These are phyloP conservation scores for Fusarium subglutinans DNA, from an alignment of 2,329 filamentous ascomycete species.

Conservation along the genomic window DNA sequence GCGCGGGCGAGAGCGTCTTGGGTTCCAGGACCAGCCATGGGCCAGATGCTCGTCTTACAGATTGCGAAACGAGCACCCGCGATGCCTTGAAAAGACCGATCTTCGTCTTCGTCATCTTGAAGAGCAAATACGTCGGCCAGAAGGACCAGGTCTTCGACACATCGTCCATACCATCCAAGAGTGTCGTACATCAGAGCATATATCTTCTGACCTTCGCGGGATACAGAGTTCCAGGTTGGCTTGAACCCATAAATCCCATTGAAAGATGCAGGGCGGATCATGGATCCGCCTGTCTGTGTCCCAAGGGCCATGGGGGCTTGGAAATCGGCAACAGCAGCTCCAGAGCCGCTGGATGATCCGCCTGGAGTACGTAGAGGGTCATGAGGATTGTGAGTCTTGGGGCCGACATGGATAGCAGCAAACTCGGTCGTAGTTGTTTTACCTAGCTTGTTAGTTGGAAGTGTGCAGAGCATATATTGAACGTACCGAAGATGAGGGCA, in stretches of 20 bases:
- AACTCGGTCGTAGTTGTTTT: conserved; percentile 69
- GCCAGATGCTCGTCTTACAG: conserved; percentile 64
- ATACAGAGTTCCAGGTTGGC: conserved; percentile 72
- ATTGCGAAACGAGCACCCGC: conserved; percentile 64
- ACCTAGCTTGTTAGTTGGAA: conserved; percentile 8
- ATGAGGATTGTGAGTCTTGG: conserved; percentile 70
- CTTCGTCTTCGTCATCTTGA: conserved; percentile 56
- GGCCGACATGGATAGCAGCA: conserved; percentile 63
- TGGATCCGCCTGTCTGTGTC: conserved; percentile 74
- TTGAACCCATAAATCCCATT: conserved; percentile 75
- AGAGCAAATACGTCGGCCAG: conserved; percentile 65
- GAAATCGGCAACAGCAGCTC: conserved; percentile 71
- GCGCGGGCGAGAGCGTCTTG: conserved; percentile 54
- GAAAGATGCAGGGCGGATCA: conserved; percentile 71
- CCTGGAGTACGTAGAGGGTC: conserved; percentile 71
- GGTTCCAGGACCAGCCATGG: conserved; percentile 58
- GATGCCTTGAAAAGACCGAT: conserved; percentile 49
- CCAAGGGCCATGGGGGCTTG: conserved; percentile 70
- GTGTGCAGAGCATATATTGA: neutral
- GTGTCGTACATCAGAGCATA: conserved; percentile 71
- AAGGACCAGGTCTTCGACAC: conserved; percentile 66
- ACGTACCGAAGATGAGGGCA: conserved; percentile 60
- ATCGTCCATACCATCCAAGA: conserved; percentile 67
- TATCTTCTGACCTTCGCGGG: conserved; percentile 68
- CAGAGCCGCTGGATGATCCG: conserved; percentile 74